These are phyloP conservation scores for Sphaerulina musiva DNA, from an alignment of 2,329 filamentous ascomycete species.

Conservation along the genomic window DNA sequence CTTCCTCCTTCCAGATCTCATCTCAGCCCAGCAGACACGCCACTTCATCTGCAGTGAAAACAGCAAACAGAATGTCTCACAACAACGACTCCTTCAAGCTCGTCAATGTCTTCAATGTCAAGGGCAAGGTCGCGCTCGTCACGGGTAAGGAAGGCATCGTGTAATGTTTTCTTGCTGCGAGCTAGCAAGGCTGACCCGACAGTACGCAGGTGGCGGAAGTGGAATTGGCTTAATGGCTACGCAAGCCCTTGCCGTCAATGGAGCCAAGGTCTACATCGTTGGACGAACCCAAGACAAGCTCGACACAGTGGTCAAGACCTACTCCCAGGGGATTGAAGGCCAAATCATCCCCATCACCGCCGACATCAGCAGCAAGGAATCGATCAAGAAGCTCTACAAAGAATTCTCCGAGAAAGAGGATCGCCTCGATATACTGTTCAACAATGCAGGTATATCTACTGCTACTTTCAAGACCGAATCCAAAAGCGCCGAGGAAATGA, in stretches of 20 bases:
- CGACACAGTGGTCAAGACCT: slow-evolving; percentile 40
- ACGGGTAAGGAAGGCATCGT: slow-evolving; percentile 21
- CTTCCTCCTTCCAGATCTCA: slow-evolving; percentile 1
- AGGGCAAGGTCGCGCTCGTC: slow-evolving; percentile 38
- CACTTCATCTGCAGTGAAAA: slow-evolving; percentile 2
- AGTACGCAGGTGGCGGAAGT: slow-evolving; percentile 36
- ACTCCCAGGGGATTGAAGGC: slow-evolving; percentile 41
- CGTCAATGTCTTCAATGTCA: slow-evolving; percentile 34
- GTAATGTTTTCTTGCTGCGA: neutral
- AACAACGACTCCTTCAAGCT: slow-evolving; percentile 36
- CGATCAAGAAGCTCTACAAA: slow-evolving; percentile 38
- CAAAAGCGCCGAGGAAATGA: slow-evolving; percentile 38
- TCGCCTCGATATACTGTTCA: slow-evolving; percentile 40
- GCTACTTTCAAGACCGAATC: slow-evolving; percentile 37
- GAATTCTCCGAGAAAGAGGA: slow-evolving; percentile 42
- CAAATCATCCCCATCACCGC: slow-evolving; percentile 43
- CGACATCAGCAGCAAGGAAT: slow-evolving; percentile 41
- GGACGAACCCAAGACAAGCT: slow-evolving; percentile 46
- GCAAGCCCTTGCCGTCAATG: slow-evolving; percentile 39
- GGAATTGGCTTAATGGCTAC: slow-evolving; percentile 46
- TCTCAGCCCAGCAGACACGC: slow-evolving; percentile 12
- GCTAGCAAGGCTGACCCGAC: neutral
- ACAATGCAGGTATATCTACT: slow-evolving; percentile 44
- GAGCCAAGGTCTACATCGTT: slow-evolving; percentile 44
- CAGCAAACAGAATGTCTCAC: slow-evolving; percentile 26